Evolutionary conservation across 106 monocot genomes (phyloP), one percentile per base, ranked within the genome.

Genomic region (Platanthera zijinensis): DNA sequence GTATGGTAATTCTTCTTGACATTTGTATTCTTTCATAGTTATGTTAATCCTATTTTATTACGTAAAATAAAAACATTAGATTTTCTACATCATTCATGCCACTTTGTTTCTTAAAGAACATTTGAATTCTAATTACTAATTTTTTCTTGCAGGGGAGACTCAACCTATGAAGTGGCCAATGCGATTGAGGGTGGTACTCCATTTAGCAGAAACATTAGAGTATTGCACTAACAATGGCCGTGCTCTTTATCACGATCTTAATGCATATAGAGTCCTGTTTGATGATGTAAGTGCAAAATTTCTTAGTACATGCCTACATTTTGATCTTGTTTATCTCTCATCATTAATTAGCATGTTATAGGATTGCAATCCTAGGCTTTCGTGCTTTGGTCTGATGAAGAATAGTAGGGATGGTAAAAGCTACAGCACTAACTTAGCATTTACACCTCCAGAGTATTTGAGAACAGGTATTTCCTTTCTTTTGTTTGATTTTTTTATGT

Each of bases 371-470:
- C 87, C 87, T 39, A 84, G 84, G 64, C 84, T 88, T 74, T 88
- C 87, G 69, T 82, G 87, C 57, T 88, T 84, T 80, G 87, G 87
- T 25, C 51, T 88, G 69, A 88, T 88, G 87, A 88, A 88, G 52
- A 88, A 88, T 57, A 88, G 87, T 76, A 68, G 82, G 10, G 87
- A 88, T 84, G 87, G 87, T n/a, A 88, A 88, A 82, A 88, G 87
- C 45, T 88, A 88, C 46, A 88, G 87, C 56, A 88, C 87, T 10
- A 88, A 88, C 70, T 61, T 88, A 57, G 87, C 87, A 70, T 88
- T 84, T 76, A 95, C 95, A 0, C 95, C 95, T 61, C 95, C 95
- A 28, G 95, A 95, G 75, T 95, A 95, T 84, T 75, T 92, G 85
- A 92, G 89, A 80, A 95, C 92, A 75, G 95, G 95, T 95, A 73